Conservation (phyloP, 352 stramenopile species). For the Globisporangium carolinianum region DNA sequence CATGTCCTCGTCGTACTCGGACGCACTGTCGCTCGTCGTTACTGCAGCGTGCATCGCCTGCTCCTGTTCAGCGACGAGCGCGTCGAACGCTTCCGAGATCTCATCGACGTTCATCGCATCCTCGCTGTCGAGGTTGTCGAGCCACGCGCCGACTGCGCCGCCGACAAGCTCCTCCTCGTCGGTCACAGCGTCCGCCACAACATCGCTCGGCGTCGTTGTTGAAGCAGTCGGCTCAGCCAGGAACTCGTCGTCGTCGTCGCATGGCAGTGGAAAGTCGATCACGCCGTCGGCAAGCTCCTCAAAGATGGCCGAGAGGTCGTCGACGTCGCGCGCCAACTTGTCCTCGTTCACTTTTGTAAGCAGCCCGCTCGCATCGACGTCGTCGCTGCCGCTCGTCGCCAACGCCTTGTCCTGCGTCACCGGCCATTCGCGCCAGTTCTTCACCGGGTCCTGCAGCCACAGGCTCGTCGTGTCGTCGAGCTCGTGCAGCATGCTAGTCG, state of each 20-base stretch:
- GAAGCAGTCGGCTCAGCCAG: neutral
- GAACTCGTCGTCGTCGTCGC: constrained; percentile 35
- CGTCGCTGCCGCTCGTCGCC: neutral
- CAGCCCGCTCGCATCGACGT: constrained; percentile 19
- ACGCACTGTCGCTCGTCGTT: constrained; percentile 15
- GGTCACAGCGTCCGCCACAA: neutral
- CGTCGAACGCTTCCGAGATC: constrained; percentile 61
- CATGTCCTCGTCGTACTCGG: constrained; percentile 20
- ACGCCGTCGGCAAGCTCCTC: constrained; percentile 58
- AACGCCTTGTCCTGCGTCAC: constrained; percentile 34
- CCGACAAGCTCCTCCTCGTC: constrained; percentile 10
- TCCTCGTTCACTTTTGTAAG: constrained; percentile 66
- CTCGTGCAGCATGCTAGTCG: constrained; percentile 51
- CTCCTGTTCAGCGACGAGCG: constrained; percentile 42
- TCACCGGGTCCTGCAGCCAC: constrained; percentile 48
- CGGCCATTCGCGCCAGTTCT: constrained; percentile 44
- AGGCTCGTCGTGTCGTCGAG: constrained; percentile 41
- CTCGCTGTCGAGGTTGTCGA: constrained; percentile 58
- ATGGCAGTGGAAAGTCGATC: constrained; percentile 50
- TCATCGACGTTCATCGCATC: constrained; percentile 68
- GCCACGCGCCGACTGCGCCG: constrained; percentile 37
- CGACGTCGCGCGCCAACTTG: constrained; percentile 68
- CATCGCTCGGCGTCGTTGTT: neutral
- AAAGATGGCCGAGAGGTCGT: constrained; percentile 71
- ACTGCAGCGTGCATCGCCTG: constrained; percentile 9